phyloP scores from a whole-genome alignment of 371 early-diverging fungal species.

The Mortierella sp. region DNA sequence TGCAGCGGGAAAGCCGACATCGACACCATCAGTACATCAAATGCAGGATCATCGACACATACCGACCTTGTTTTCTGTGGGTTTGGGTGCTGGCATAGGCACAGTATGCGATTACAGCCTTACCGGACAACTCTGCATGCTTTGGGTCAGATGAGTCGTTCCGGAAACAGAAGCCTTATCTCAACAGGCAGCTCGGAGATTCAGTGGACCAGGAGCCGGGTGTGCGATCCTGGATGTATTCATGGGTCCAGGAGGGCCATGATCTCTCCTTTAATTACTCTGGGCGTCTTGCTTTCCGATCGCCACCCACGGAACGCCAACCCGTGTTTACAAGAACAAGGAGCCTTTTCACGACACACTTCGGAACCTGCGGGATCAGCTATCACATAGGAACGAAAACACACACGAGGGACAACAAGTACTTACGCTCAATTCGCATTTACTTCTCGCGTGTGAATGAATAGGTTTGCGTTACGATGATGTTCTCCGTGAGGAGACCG shows the following conservation, averaged over 20 bases:
- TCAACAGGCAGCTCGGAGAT: background rate
- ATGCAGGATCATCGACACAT: background rate
- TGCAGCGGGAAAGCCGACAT: background rate
- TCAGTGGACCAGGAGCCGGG: background rate
- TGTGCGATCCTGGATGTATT: background rate
- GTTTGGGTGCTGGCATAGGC: background rate
- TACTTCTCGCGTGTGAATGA: background rate
- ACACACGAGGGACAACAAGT: background rate
- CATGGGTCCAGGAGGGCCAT: background rate
- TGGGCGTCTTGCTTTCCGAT: background rate
- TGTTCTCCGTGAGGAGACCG: constrained; percentile 89
- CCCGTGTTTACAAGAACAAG: background rate
- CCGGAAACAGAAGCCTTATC: background rate
- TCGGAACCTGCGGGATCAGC: background rate
- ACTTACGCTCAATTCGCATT: background rate
- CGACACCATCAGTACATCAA: background rate
- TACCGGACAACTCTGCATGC: background rate
- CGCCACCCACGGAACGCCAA: background rate
- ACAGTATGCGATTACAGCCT: background rate
- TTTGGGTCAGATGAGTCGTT: background rate
- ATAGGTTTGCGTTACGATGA: constrained; percentile 94
- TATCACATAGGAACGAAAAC: background rate
- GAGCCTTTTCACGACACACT: background rate
- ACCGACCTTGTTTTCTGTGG: background rate
- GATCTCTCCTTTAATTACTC: background rate